These are phyloP conservation scores for Tylopilus plumbeoviolaceoides DNA, from an alignment of 768 basidiomycete genomes.

Conservation along the genomic window DNA sequence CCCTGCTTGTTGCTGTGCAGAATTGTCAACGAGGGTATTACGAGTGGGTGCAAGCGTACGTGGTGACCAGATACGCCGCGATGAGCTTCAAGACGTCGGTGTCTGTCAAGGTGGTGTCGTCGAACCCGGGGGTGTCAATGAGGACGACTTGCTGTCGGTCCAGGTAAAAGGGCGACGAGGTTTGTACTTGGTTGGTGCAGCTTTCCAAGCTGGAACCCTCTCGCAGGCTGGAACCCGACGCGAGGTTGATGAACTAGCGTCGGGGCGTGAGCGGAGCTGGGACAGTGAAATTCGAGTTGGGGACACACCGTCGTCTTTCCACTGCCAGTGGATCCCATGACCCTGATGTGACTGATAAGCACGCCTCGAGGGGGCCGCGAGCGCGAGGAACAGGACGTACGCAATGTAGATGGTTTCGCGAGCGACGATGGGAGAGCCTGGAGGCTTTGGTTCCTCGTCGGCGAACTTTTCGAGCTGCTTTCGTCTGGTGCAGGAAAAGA, in stretches of 20 bases:
- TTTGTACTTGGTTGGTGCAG: conserved; percentile 33
- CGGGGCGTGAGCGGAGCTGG: conserved; percentile 1
- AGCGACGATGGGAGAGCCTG: conserved; percentile 8
- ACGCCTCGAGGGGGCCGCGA: neutral
- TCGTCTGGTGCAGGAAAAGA: conserved; percentile 23
- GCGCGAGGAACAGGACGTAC: conserved; percentile 16
- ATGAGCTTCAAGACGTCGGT: conserved; percentile 50
- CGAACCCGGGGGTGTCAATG: conserved; percentile 63
- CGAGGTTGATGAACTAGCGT: conserved; percentile 36
- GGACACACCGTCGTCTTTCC: conserved; percentile 33
- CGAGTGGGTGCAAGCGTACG: conserved; percentile 17
- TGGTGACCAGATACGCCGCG: conserved; percentile 35
- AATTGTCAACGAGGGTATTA: conserved; percentile 3
- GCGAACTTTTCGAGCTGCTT: conserved; percentile 24
- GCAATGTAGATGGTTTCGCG: conserved; percentile 27
- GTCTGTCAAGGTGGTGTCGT: conserved; percentile 49
- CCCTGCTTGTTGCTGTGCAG: conserved; percentile 31
- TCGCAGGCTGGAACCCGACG: conserved; percentile 30
- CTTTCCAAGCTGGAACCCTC: conserved; percentile 35
- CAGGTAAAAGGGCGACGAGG: conserved; percentile 22
- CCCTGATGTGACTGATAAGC: conserved; percentile 29
- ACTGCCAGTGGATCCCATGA: conserved; percentile 35
- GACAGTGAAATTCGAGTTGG: neutral
- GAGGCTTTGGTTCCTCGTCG: conserved; percentile 25
- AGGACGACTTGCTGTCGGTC: conserved; percentile 40